These are phyloP conservation scores for Diaporthe australafricana DNA, from an alignment of 2,329 filamentous ascomycete species.

Conservation along the genomic window DNA sequence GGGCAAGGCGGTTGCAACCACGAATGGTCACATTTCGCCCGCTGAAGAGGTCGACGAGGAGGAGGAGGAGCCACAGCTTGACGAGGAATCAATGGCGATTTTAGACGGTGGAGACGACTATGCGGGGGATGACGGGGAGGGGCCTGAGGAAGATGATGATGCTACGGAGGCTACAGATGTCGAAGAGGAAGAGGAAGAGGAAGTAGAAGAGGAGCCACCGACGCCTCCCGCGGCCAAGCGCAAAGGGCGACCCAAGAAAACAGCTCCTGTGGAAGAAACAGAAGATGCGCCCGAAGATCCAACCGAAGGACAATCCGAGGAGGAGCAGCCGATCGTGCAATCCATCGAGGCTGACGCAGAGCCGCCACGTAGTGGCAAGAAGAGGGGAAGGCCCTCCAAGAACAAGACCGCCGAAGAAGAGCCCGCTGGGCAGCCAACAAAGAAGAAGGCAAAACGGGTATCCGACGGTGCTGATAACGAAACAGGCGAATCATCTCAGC, in stretches of 20 bases:
- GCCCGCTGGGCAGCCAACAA: conserved; percentile 40
- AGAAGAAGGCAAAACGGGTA: conserved; percentile 41
- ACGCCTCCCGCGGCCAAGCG: conserved; percentile 30
- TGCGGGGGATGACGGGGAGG: conserved; percentile 42
- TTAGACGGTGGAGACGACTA: conserved; percentile 54
- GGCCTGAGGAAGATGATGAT: conserved; percentile 37
- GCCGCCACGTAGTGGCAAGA: conserved; percentile 33
- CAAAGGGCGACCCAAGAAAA: conserved; percentile 34
- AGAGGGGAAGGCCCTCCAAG: conserved; percentile 42
- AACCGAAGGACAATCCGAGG: conserved; percentile 32
- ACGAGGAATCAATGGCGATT: conserved; percentile 40
- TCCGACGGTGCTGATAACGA: conserved; percentile 42
- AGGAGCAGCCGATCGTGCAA: conserved; percentile 21
- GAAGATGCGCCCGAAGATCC: conserved; percentile 39
- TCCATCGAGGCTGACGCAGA: conserved; percentile 41
- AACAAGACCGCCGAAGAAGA: conserved; percentile 38
- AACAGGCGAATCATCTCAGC: conserved; percentile 39
- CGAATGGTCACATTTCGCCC: conserved; percentile 28
- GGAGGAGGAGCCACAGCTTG: conserved; percentile 42
- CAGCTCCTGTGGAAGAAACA: conserved; percentile 29
- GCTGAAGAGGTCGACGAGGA: conserved; percentile 46
- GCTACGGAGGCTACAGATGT: conserved; percentile 31
- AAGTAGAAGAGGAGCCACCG: conserved; percentile 37
- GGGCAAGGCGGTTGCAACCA: conserved; percentile 37
- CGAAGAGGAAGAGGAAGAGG: conserved; percentile 48